These are phyloP conservation scores for Bipolaris oryzae DNA, from an alignment of 2,329 filamentous ascomycete species.

Conservation along the genomic window DNA sequence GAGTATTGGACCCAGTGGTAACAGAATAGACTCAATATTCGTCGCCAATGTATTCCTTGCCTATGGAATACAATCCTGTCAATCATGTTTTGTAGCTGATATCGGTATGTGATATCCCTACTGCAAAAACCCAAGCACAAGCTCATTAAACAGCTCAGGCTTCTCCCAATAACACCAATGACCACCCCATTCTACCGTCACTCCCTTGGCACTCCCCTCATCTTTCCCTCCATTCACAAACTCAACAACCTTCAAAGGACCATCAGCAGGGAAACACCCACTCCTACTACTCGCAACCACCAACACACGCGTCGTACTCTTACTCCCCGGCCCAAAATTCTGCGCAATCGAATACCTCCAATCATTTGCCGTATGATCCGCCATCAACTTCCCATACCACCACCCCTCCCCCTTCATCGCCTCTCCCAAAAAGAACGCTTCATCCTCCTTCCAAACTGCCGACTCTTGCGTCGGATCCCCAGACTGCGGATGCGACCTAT, in stretches of 20 bases:
- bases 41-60: not conserved
- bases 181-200: constrained; percentile 34
- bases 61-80: not conserved
- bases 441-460: constrained; percentile 28
- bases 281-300: constrained; percentile 37
- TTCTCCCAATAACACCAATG: constrained; percentile 44
- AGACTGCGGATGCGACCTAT: constrained; percentile 27
- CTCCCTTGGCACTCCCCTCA: constrained; percentile 22
- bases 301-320: constrained; percentile 24
- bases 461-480: constrained; percentile 17
- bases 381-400: constrained; percentile 42
- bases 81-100: too few species aligned
- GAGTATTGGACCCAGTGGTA: too few species aligned
- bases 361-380: constrained; percentile 37
- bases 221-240: constrained; percentile 24
- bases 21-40: not conserved
- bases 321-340: constrained; percentile 23
- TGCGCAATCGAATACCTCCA: constrained; percentile 32
- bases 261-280: constrained; percentile 37
- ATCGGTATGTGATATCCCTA: not conserved
- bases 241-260: constrained; percentile 30
- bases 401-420: constrained; percentile 32
- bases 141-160: constrained; percentile 30
- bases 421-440: constrained; percentile 31
- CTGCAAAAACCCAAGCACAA: constrained; percentile 24